Conservation (phyloP, 768 basidiomycete species). For the Mycena rosella region DNA sequence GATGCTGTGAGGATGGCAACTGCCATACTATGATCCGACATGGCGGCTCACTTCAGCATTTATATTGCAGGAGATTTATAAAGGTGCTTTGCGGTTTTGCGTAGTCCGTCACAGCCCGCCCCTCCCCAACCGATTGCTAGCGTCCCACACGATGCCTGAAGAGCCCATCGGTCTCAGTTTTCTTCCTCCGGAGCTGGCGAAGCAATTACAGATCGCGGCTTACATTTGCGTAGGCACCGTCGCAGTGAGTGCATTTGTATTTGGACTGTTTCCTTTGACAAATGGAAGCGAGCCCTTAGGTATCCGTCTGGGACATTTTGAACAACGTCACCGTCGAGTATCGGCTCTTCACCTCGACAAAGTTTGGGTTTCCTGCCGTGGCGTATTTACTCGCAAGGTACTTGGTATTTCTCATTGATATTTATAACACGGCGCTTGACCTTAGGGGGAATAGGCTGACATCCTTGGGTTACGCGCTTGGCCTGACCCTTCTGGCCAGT, state of each 20-base stretch:
- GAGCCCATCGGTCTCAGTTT: not conserved
- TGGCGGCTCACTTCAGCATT: no score
- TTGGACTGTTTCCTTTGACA: no score
- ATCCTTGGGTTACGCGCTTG: conserved; percentile 28
- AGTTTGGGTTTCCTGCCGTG: conserved; percentile 34
- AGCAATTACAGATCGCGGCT: not conserved
- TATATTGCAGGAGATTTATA: no score
- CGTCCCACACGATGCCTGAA: not conserved
- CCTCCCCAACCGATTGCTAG: not conserved
- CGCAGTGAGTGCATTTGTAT: not conserved
- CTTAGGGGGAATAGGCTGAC: conserved; percentile 28
- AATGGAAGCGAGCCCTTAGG: conserved; percentile 29
- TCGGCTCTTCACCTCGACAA: conserved; percentile 35
- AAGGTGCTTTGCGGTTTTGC: no score
- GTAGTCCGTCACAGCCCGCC: no score
- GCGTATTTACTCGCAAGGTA: conserved; percentile 23
- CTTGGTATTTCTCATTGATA: no score
- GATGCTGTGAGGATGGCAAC: no score
- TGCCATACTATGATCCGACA: no score
- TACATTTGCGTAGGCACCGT: not conserved
- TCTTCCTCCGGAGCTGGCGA: conserved; percentile 2
- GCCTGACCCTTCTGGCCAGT: conserved; percentile 40
- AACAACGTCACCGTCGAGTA: conserved; percentile 40
- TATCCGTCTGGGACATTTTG: conserved; percentile 47
- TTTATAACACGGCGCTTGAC: conserved; percentile 8